These are phyloP conservation scores for Amoeboaphelidium occidentale DNA, from an alignment of 371 early-diverging fungal species.

Conservation along the genomic window DNA sequence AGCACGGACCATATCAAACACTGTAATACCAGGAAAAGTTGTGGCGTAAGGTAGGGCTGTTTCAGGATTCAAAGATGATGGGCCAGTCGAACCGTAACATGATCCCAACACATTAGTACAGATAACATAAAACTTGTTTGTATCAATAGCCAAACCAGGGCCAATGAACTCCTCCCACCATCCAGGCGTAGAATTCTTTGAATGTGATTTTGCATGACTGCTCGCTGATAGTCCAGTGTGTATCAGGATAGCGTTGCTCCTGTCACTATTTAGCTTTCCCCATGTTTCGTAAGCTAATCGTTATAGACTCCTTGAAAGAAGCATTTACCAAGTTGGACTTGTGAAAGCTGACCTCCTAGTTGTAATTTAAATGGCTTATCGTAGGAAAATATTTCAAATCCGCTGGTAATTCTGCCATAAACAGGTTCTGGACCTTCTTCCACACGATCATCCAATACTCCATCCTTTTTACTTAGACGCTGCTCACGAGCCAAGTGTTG, in stretches of 20 bases:
- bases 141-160: slow-evolving; percentile 50
- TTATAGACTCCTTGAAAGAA: too few species aligned
- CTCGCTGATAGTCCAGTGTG: slow-evolving; percentile 39
- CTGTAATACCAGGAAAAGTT: slow-evolving; percentile 66
- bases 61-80: slow-evolving; percentile 34
- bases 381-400: slow-evolving; percentile 42
- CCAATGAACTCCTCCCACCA: slow-evolving; percentile 96
- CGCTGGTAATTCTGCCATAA: slow-evolving; percentile 12
- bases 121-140: slow-evolving; percentile 58
- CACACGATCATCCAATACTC: too few species aligned
- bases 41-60: slow-evolving; percentile 56
- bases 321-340: slow-evolving; percentile 42
- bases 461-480: too few species aligned
- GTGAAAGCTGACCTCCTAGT: slow-evolving; percentile 56
- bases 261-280: slow-evolving; percentile 40
- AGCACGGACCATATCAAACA: slow-evolving; percentile 82
- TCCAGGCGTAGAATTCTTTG: slow-evolving; percentile 44
- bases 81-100: slow-evolving; percentile 71
- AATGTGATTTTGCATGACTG: slow-evolving; percentile 34
- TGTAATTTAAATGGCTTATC: slow-evolving; percentile 39
- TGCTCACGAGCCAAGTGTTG: too few species aligned
- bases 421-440: slow-evolving; percentile 1
- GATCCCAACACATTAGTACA: slow-evolving; percentile 71
- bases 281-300: slow-evolving; percentile 74
- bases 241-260: slow-evolving; percentile 46